Evolutionary conservation across 495 filamentous ascomycete genomes (phyloP).

Genomic region (Aspergillus heteromorphus): DNA sequence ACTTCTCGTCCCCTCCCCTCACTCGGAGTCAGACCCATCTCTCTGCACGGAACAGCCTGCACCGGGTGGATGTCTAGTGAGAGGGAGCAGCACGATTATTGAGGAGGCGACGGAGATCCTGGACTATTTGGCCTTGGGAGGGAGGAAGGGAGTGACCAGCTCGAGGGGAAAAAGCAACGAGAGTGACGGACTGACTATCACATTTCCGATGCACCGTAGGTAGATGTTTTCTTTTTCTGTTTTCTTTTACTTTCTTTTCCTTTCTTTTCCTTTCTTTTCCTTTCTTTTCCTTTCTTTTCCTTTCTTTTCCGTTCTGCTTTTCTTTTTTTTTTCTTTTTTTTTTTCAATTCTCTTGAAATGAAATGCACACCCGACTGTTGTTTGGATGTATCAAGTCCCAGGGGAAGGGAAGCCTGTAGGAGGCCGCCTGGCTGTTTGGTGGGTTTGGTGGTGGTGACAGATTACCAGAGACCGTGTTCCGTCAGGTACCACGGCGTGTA

Average conservation of each 20-base stretch:
- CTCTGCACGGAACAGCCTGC: too few relatives aligned
- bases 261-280: background rate
- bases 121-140: background rate
- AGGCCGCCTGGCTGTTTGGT: too few relatives aligned
- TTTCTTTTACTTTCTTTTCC: too few relatives aligned
- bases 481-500: too few relatives aligned
- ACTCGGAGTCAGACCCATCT: too few relatives aligned
- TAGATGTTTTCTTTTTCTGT: background rate
- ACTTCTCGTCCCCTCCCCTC: too few relatives aligned
- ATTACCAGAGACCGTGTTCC: too few relatives aligned
- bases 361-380: too few relatives aligned
- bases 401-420: too few relatives aligned
- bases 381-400: too few relatives aligned
- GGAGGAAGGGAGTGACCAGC: background rate
- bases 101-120: background rate
- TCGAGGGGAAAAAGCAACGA: background rate
- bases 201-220: constrained; percentile 2
- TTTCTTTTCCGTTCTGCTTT: background rate
- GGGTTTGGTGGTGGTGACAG: too few relatives aligned
- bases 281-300: background rate
- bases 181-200: constrained; percentile 7
- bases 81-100: background rate
- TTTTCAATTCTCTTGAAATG: background rate
- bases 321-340: background rate
- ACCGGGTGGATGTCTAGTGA: background rate